Percentiles rank a stretch among this genome's conserved stretches.
phyloP scores from a whole-genome alignment of 371 early-diverging fungal species.

The Chytridium lagenaria region DNA sequence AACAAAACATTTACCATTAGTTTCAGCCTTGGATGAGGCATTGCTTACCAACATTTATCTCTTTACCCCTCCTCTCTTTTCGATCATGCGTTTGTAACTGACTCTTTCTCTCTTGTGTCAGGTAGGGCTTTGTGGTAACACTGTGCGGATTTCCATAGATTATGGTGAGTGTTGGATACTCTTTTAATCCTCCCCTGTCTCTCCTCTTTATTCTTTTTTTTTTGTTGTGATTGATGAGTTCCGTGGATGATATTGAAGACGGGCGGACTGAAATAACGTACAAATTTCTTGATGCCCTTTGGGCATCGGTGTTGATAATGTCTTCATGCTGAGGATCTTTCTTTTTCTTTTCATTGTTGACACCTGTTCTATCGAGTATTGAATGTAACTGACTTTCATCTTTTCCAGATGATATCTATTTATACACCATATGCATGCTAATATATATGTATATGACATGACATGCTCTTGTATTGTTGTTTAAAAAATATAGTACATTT shows the following conservation, averaged over 20 bases:
- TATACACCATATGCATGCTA: too few relatives aligned
- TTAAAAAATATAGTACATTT: too few relatives aligned
- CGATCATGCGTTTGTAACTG: not conserved
- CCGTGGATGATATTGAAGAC: conserved; percentile 5
- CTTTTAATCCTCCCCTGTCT: not conserved
- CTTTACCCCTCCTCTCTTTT: not conserved
- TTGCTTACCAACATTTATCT: not conserved
- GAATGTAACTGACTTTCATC: too few relatives aligned
- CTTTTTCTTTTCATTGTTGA: not conserved
- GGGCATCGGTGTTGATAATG: conserved; percentile 2
- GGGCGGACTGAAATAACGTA: conserved; percentile 12
- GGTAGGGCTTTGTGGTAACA: not conserved
- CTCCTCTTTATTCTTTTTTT: not conserved
- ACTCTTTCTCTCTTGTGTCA: not conserved
- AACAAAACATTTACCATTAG: not conserved
- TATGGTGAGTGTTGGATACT: not conserved
- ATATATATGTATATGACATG: too few relatives aligned
- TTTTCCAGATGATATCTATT: too few relatives aligned
- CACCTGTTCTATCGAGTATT: too few relatives aligned
- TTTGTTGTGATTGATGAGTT: not conserved
- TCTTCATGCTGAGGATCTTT: conserved; percentile 5
- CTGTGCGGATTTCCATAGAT: too few relatives aligned
- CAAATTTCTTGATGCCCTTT: too few relatives aligned
- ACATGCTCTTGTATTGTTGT: too few relatives aligned
- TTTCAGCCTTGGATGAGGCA: conserved; percentile 23